Percentiles rank a stretch among this genome's conserved stretches.
These are phyloP conservation scores for Rhododendron vialii DNA, from an alignment of 148 eudicot species.

Conservation along the genomic window DNA sequence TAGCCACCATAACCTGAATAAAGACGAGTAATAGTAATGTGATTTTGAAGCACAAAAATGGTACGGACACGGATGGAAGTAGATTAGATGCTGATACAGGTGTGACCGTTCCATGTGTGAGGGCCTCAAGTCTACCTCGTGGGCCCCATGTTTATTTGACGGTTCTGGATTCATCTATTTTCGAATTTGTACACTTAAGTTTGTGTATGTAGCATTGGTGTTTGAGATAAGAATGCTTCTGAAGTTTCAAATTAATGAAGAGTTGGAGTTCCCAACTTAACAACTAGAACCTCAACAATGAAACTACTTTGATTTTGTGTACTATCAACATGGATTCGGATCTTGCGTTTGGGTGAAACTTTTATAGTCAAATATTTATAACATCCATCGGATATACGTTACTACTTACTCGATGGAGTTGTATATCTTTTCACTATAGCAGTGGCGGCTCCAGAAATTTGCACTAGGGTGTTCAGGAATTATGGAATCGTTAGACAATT, in stretches of 20 bases:
- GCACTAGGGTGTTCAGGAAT: not conserved
- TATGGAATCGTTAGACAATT: not conserved
- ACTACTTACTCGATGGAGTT: too few species aligned
- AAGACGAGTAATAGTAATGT: not conserved
- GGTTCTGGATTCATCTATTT: too few species aligned
- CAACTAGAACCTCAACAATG: not conserved
- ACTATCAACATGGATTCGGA: not conserved
- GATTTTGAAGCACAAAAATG: not conserved
- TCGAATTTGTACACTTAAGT: too few species aligned
- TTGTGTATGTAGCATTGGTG: too few species aligned
- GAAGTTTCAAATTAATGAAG: not conserved
- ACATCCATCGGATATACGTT: not conserved
- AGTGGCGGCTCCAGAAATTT: not conserved
- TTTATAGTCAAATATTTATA: not conserved
- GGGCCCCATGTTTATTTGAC: too few species aligned
- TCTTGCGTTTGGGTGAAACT: not conserved
- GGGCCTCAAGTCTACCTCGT: not conserved
- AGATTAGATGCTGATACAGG: too few species aligned
- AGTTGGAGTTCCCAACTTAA: not conserved
- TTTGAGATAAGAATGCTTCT: not conserved
- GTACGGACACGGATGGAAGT: not conserved
- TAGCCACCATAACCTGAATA: conserved; percentile 59
- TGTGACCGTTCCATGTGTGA: not conserved
- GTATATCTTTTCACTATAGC: not conserved
- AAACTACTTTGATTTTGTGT: not conserved